Evolutionary conservation across 768 basidiomycete species (phyloP).

Genomic region (Russula earlei): DNA sequence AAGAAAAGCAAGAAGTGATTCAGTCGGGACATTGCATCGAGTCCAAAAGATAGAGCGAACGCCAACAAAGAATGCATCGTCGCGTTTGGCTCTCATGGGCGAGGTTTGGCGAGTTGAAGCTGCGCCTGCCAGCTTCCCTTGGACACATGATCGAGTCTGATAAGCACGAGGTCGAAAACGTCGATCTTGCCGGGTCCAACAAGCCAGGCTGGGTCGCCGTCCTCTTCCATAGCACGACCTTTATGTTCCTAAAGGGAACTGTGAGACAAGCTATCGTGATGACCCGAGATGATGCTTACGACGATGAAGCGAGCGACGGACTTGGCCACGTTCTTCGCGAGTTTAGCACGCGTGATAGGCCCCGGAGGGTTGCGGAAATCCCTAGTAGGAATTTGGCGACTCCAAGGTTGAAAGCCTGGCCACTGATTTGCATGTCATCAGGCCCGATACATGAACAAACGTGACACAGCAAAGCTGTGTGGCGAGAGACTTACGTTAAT

Average conservation of each 20-base stretch:
- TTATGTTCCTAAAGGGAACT: slow-evolving; percentile 37
- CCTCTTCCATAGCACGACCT: slow-evolving; percentile 49
- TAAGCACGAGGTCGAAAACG: slow-evolving; percentile 59
- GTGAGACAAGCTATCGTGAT: neutral
- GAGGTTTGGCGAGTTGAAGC: slow-evolving; percentile 37
- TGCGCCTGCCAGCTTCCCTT: slow-evolving; percentile 80
- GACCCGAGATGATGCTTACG: slow-evolving; percentile 29
- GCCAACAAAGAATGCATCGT: neutral
- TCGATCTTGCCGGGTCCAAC: slow-evolving; percentile 49
- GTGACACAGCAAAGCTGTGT: slow-evolving; percentile 8
- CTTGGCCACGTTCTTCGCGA: slow-evolving; percentile 74
- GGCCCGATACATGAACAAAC: slow-evolving; percentile 1
- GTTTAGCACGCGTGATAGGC: slow-evolving; percentile 65
- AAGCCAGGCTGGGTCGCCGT: slow-evolving; percentile 49
- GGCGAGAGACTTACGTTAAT: slow-evolving; percentile 43
- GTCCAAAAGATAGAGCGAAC: neutral
- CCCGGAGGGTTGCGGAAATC: slow-evolving; percentile 73
- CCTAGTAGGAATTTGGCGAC: slow-evolving; percentile 72
- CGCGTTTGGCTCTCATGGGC: neutral
- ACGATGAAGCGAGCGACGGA: slow-evolving; percentile 60
- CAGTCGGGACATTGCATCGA: neutral
- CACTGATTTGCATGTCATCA: slow-evolving; percentile 39
- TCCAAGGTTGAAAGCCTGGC: slow-evolving; percentile 74
- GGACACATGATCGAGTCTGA: slow-evolving; percentile 75
- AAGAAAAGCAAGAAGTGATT: neutral